phyloP scores from a whole-genome alignment of 2,329 filamentous ascomycete species.

The Helicocarpus griseus region DNA sequence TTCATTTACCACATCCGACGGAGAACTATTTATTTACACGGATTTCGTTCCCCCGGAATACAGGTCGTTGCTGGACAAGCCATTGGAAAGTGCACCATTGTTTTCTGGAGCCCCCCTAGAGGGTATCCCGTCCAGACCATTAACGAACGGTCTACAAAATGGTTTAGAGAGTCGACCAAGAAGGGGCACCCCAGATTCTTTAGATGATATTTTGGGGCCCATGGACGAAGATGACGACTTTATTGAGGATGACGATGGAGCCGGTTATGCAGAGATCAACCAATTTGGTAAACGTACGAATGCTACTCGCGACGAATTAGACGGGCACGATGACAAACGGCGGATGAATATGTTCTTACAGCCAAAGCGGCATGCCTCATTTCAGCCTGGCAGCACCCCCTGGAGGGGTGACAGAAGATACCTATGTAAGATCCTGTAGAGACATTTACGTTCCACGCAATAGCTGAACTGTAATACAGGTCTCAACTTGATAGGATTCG shows the following conservation, averaged over 20 bases:
- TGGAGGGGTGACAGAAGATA: conserved; percentile 94
- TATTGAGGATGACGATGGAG: conserved; percentile 89
- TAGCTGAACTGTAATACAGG: conserved; percentile 25
- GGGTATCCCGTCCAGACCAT: conserved; percentile 51
- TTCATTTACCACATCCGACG: conserved; percentile 86
- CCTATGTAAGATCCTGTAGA: conserved; percentile 47
- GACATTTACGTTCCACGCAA: not conserved
- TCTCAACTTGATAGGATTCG: conserved; percentile 84
- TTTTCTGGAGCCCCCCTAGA: conserved; percentile 67
- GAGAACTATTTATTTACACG: conserved; percentile 82
- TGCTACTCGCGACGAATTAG: conserved; percentile 36
- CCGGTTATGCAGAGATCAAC: conserved; percentile 67
- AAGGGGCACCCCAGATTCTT: conserved; percentile 59
- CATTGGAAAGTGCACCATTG: conserved; percentile 68
- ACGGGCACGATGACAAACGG: conserved; percentile 43
- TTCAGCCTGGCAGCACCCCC: conserved; percentile 89
- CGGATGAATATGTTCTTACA: conserved; percentile 40
- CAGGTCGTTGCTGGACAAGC: conserved; percentile 39
- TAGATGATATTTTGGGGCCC: conserved; percentile 69
- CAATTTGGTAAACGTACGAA: conserved; percentile 53
- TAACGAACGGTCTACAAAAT: conserved; percentile 47
- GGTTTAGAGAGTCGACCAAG: conserved; percentile 44
- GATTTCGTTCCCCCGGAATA: conserved; percentile 45
- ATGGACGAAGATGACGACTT: conserved; percentile 66
- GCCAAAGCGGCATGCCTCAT: conserved; percentile 68